Evolutionary conservation across 306 rosid species (phyloP).

Genomic region (Gillenia trifoliata): DNA sequence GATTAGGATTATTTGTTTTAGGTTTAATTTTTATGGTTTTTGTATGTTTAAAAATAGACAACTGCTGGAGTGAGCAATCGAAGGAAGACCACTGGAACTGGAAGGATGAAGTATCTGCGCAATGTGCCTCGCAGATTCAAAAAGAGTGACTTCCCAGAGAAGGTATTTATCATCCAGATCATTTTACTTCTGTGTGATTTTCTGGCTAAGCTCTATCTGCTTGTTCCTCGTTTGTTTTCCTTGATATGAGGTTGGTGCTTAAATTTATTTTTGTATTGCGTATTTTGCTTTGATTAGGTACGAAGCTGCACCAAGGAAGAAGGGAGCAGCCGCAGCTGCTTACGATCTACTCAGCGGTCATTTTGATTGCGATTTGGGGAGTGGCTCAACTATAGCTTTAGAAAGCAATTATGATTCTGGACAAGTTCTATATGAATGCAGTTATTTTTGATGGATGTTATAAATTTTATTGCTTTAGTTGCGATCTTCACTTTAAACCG

Average conservation of each 20-base stretch:
- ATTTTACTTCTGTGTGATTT: not conserved
- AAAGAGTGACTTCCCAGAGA: conserved; percentile 98
- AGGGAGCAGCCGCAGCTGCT: conserved; percentile 74
- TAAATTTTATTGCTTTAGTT: conserved; percentile 22
- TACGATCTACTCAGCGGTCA: conserved; percentile 27
- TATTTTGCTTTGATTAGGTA: conserved; percentile 19
- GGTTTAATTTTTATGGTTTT: not conserved
- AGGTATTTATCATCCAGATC: conserved; percentile 34
- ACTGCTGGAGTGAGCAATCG: conserved; percentile 99
- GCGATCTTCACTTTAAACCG: conserved; percentile 17
- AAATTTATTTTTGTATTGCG: not conserved
- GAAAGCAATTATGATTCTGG: conserved; percentile 11
- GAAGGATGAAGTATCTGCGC: conserved; percentile 95
- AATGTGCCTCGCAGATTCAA: conserved; percentile 95
- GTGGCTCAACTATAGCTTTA: conserved; percentile 23
- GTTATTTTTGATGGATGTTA: conserved; percentile 16
- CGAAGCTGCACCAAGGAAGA: conserved; percentile 90
- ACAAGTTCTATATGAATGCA: conserved; percentile 9
- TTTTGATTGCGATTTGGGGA: conserved; percentile 16
- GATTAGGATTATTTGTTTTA: not conserved
- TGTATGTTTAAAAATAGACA: conserved; percentile 36
- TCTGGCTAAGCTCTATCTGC: too few relatives aligned
- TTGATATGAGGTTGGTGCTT: not conserved
- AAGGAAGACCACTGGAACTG: conserved; percentile 97
- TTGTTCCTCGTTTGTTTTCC: not conserved